Evolutionary conservation across 1,139 yeast species (phyloP), one percentile per base, ranked within the genome.

Genomic region (Pichia sp.): DNA sequence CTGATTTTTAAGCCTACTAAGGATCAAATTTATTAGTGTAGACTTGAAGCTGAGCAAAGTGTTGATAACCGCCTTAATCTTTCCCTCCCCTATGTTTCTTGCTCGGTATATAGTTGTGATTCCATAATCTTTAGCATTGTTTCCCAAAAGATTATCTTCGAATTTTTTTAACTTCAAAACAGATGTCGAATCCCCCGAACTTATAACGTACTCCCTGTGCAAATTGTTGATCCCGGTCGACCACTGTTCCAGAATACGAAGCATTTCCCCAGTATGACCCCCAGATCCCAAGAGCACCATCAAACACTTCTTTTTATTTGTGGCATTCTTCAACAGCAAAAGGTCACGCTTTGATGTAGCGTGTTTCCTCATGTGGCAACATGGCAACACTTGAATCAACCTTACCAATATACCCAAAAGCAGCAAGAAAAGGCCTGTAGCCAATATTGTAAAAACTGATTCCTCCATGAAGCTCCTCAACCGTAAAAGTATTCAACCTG

Each of bases 201-300:
- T 77, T 0, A 73, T 67, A 8, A 79, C 73, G 76, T 82, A 81
- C 1, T 75, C 73, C 53, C 81, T 63, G 8, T 69, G 54, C 23
- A 74, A 64, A 3, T 57, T 54, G 1, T 29, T 45, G 0, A 62
- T 41, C 29, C 77, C 48, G 11, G 53, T 65, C 42, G 47, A 60
- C 53, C 65, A 71, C 43, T 74, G 72, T 47, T 76, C 70, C 15
- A 89, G 67, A 32, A 93, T 73, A 43, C 93, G 74, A 32, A 90
- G 68, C 96, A 93, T 89, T 68, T 93, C 98, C 1, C 97, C 98
- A 0, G 98, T 92, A 66, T 93, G 99, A 1, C 98, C 99, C 0
- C 90, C 99, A 1, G 95, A 87, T 0, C 95, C 96, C 5, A 88
- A 68, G 13, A 87, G 74, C 0, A 86, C 72, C 79, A 85, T 75